Base-by-base conservation (phyloP, 352 stramenopile genomes). In the Thalassiosira mediterranea region DNA sequence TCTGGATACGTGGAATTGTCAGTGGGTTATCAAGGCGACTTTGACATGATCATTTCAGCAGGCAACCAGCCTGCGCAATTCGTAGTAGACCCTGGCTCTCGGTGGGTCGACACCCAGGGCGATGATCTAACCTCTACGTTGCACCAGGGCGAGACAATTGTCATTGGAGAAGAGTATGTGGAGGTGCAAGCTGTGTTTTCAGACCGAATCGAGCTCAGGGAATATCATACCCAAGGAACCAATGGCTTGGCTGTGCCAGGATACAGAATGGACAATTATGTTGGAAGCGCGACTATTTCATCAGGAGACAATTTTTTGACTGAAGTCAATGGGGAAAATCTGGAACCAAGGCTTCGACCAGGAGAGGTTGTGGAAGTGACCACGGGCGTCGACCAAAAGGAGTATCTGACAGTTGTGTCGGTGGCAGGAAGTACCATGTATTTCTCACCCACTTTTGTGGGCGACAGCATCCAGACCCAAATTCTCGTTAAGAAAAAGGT, bases 1-100 rank as follows among this genome's bases (percentile, higher is more conserved):
- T 84, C 61, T n/a, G 83, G 83, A 38, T 77, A 64, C 37, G 76
- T 83, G 2, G 62, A 81, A 23, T 37, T 89, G 31, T 89, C 83
- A 8, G 71, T 87, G 46, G 83, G 79, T 19, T 86, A 83, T 56
- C 57, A 83, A 58, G 71, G 66, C 15, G 40, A 69, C 21, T 75
- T 76, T 44, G 32, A 64, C 29, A 76, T 79, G 57, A 21, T 84
- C 59, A 49, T 89, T 57, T 72, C 72, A 21, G 42, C 78, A 48
- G 79, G 64, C 11, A 84, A 74, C 44, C 65, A 78, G 40, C 77
- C 79, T 29, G 76, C 83, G 10, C 76, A 70, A 38, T 82, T 84
- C 44, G 68, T 52, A 31, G 59, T 88, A 32, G 58, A 83, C 1
- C 64, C 83, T 58, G 79, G 83, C 47, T 89, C 83, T 23, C 69